A percentile compares a stretch with the other conserved stretches of the same genome.
phyloP scores from a whole-genome alignment of 1,284 basidiomycete genomes.

The Agaricales sp. region DNA sequence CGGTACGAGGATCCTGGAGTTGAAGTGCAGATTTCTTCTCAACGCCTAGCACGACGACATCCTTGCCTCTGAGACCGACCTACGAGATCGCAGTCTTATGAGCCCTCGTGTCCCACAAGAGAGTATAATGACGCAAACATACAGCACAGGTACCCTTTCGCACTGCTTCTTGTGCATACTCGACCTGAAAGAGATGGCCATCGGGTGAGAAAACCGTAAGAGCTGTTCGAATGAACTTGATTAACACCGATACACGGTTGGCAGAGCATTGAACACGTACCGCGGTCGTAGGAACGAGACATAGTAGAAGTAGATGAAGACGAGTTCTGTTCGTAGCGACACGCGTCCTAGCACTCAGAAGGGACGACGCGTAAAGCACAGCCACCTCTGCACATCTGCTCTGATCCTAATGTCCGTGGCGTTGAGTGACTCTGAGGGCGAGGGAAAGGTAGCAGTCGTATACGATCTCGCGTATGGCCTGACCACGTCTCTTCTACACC shows the following conservation, averaged over 20 bases:
- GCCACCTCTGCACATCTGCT: not conserved
- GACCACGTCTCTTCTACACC: not conserved
- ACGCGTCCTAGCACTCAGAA: not conserved
- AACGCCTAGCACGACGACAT: conserved; percentile 94
- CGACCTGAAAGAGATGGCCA: conserved; percentile 94
- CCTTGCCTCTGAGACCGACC: conserved; percentile 94
- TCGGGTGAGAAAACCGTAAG: conserved; percentile 94
- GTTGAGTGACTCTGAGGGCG: too few relatives aligned
- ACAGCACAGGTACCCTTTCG: conserved; percentile 97
- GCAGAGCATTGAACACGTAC: conserved; percentile 24
- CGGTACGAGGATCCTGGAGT: conserved; percentile 95
- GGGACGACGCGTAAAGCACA: not conserved
- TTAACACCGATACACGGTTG: not conserved
- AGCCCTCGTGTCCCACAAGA: not conserved
- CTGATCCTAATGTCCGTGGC: too few relatives aligned
- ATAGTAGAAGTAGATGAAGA: conserved; percentile 22
- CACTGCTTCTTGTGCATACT: conserved; percentile 97
- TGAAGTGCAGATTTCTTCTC: conserved; percentile 99
- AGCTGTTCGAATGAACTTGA: conserved; percentile 33
- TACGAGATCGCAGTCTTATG: conserved; percentile 20
- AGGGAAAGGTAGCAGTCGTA: too few relatives aligned
- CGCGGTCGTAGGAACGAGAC: conserved; percentile 77
- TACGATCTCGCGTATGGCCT: not conserved
- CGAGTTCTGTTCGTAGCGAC: not conserved
- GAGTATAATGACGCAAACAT: conserved; percentile 18